Conservation (phyloP, 2,329 filamentous ascomycete genomes). For the Aspergillus niger region DNA sequence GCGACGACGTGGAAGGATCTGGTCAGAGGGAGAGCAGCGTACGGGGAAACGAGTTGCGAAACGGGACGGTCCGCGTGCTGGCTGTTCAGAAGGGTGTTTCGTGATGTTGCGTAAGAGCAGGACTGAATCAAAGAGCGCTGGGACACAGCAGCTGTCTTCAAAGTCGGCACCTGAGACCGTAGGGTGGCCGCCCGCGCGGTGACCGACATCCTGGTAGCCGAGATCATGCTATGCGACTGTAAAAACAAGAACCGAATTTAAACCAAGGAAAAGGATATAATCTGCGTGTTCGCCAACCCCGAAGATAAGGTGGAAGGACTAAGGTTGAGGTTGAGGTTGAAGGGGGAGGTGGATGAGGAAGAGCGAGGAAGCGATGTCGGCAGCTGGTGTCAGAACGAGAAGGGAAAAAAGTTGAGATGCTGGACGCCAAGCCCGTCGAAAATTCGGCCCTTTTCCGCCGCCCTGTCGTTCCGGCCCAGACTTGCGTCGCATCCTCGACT, state of each 20-base stretch:
- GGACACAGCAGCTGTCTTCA: slow-evolving; percentile 35
- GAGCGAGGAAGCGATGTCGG: slow-evolving; percentile 27
- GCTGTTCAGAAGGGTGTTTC: slow-evolving; percentile 35
- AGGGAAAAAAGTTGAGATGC: slow-evolving; percentile 39
- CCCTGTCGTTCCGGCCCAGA: slow-evolving; percentile 27
- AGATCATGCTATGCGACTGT: slow-evolving; percentile 40
- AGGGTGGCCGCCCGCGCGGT: slow-evolving; percentile 41
- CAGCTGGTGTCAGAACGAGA: slow-evolving; percentile 27
- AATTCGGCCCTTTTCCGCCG: slow-evolving; percentile 35
- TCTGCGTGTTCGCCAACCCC: slow-evolving; percentile 21
- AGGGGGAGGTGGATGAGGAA: slow-evolving; percentile 20
- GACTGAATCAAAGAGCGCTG: slow-evolving; percentile 39
- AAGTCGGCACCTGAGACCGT: slow-evolving; percentile 35
- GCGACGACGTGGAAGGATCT: slow-evolving; percentile 41
- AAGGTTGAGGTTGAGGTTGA: slow-evolving; percentile 21
- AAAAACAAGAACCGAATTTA: slow-evolving; percentile 3
- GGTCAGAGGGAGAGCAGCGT: slow-evolving; percentile 37
- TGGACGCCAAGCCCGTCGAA: slow-evolving; percentile 40
- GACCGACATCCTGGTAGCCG: slow-evolving; percentile 39
- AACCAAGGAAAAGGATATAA: not conserved
- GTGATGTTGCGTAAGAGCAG: slow-evolving; percentile 36
- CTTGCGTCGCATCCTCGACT: not conserved
- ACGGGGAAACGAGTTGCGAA: slow-evolving; percentile 37
- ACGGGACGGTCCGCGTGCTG: slow-evolving; percentile 31
- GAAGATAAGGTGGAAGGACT: slow-evolving; percentile 4